Evolutionary conservation across 495 filamentous ascomycete species (phyloP), one percentile per base, ranked within the genome.

Genomic region (Ramalina intermedia): DNA sequence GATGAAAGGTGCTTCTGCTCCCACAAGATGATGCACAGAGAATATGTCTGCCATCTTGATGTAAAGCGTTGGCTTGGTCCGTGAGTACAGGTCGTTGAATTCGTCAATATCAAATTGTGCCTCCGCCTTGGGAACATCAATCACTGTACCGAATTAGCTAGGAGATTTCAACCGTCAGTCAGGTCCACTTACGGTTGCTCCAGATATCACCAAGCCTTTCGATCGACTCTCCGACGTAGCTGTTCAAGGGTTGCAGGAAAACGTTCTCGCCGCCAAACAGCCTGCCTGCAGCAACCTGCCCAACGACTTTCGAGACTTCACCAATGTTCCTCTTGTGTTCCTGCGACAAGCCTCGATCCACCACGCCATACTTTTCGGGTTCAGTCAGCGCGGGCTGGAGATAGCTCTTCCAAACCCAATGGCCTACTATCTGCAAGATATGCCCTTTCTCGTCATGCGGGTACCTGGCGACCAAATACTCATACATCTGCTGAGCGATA

Each of bases 1-100:
- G 44, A 96, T 75, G 51, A 67, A 64, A 8, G 84, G 67, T 35
- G 93, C 74, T 55, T 96, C 85, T 18, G 80, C 73, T 26, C 85
- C 79, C 40, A 96, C 75, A 35, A 96, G 76, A 43, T 82, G 85
- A 58, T 99, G 91, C 48, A 99, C 88, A 18, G 93, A 84, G 63
- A 96, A 96, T 50, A 99, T 87, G 63, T 99, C 91, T 14, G 84
- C 76, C 81, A 96, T 87, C 65, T 99, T 99, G 65, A 99, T 94
- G 68, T 95, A 99, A 17, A 99, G 70, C 3, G 90, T 96, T 3
- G 91, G 91, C 59, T 94, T 94, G 45, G 85, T 89, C 58, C 90
- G 87, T 42, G 90, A 82, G 58, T 96, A 96, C 23, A 96, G 76
- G 58, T 99, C 91, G 55, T 96, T 95, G 73, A 90, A 96, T 54